Percentiles rank a stretch among this genome's conserved stretches.
Evolutionary conservation across 441 rosid genomes (phyloP).

Genomic region (Populus trichocarpa): DNA sequence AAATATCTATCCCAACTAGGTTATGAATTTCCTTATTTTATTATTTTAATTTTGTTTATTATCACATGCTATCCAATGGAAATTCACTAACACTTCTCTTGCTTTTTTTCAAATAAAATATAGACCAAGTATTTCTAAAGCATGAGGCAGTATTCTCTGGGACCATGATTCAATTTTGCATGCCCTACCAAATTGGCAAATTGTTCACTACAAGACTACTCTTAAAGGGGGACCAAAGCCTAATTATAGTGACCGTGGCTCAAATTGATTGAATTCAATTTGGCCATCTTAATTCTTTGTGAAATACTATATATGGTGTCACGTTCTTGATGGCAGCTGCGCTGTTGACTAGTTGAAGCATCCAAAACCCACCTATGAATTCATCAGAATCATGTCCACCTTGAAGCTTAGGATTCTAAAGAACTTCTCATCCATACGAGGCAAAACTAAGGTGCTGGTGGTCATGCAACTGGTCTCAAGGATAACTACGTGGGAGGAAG

Average conservation of each 20-base stretch:
- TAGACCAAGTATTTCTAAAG: no score
- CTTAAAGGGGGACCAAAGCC: not conserved
- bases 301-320: not conserved
- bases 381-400: not conserved
- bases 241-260: not conserved
- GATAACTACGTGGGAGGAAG: not conserved
- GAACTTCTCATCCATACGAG: not conserved
- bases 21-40: no score
- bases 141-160: not conserved
- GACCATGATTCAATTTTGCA: not conserved
- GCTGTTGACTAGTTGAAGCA: not conserved
- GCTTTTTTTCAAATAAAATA: no score
- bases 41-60: no score
- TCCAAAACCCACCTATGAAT: not conserved
- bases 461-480: not conserved
- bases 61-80: no score
- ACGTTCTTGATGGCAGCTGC: not conserved
- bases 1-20: no score
- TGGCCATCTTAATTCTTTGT: not conserved
- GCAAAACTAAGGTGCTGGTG: not conserved
- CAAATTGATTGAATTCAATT: not conserved
- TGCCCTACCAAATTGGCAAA: slow-evolving; percentile 15
- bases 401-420: not conserved
- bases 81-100: no score
- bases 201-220: not conserved